A percentile compares a stretch with the other conserved stretches of the same genome.
These are phyloP conservation scores for Polyplosphaeria fusca DNA, from an alignment of 495 filamentous ascomycete species.

Conservation along the genomic window DNA sequence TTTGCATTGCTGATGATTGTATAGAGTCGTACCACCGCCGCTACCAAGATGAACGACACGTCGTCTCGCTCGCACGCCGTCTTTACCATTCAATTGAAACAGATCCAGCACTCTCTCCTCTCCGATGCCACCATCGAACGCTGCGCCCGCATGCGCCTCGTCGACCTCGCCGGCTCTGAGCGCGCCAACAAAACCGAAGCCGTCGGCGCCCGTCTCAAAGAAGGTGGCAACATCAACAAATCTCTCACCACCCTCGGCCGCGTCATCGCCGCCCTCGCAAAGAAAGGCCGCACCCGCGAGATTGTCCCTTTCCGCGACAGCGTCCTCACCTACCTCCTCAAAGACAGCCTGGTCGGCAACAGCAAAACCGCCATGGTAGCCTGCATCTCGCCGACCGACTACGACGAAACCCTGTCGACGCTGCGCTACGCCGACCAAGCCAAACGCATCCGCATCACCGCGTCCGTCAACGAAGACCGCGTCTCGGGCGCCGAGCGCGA, in stretches of 20 bases:
- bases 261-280: conserved; percentile 91
- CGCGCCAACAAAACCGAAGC: conserved; percentile 94
- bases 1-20: conserved; percentile 5
- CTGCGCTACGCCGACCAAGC: conserved; percentile 97
- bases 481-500: conserved; percentile 85
- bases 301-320: conserved; percentile 93
- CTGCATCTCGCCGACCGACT: conserved; percentile 91
- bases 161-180: conserved; percentile 93
- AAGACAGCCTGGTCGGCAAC: conserved; percentile 92
- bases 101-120: conserved; percentile 90
- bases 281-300: conserved; percentile 47
- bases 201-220: conserved; percentile 81
- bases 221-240: conserved; percentile 98
- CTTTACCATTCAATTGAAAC: conserved; percentile 96
- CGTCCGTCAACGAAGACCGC: conserved; percentile 91
- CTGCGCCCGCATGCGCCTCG: conserved; percentile 85
- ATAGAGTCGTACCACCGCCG: conserved; percentile 78
- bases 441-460: conserved; percentile 94
- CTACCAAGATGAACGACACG: conserved; percentile 99
- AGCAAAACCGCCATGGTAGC: conserved; percentile 99
- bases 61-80: conserved; percentile 92
- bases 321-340: conserved; percentile 95
- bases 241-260: conserved; percentile 92
- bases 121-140: conserved; percentile 95
- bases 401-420: conserved; percentile 94